These are phyloP conservation scores for Hyphopichia pseudoburtonii DNA, from an alignment of 1,139 yeast species.

Conservation along the genomic window DNA sequence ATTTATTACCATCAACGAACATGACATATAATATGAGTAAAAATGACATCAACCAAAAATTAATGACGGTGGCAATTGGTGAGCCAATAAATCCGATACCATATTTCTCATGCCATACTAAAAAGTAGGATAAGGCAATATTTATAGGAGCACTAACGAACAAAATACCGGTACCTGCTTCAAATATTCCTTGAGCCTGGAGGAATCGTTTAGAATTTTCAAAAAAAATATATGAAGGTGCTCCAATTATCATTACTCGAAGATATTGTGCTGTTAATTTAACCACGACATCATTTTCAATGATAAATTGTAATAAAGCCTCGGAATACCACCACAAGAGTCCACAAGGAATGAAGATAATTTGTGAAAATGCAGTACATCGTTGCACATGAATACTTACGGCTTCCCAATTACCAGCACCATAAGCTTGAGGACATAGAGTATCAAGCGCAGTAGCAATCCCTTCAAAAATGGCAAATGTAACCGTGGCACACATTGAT, in stretches of 20 bases:
- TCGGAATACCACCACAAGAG: conserved; percentile 68
- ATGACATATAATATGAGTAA: conserved; percentile 54
- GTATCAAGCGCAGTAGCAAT: conserved; percentile 87
- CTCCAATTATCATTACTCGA: conserved; percentile 67
- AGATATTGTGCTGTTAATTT: conserved; percentile 63
- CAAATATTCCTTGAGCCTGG: conserved; percentile 91
- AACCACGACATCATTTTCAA: conserved; percentile 63
- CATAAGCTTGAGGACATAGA: conserved; percentile 81
- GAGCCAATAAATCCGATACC: conserved; percentile 73
- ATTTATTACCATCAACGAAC: conserved; percentile 62
- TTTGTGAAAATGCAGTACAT: conserved; percentile 57
- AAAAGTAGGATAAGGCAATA: conserved; percentile 64
- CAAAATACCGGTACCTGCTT: conserved; percentile 81
- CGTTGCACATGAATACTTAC: conserved; percentile 68
- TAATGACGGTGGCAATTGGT: conserved; percentile 67
- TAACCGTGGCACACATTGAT: conserved; percentile 83
- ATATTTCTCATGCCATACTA: conserved; percentile 68
- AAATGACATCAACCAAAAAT: conserved; percentile 68
- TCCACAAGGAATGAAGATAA: conserved; percentile 60
- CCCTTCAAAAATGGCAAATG: conserved; percentile 84
- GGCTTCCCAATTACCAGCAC: conserved; percentile 60
- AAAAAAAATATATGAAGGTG: conserved; percentile 81
- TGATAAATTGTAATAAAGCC: conserved; percentile 47
- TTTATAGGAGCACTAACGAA: conserved; percentile 80
- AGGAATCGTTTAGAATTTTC: conserved; percentile 80